A percentile compares a stretch with the other conserved stretches of the same genome.
Conservation (phyloP, 2,329 filamentous ascomycete species). For the Clarireedia sp. region DNA sequence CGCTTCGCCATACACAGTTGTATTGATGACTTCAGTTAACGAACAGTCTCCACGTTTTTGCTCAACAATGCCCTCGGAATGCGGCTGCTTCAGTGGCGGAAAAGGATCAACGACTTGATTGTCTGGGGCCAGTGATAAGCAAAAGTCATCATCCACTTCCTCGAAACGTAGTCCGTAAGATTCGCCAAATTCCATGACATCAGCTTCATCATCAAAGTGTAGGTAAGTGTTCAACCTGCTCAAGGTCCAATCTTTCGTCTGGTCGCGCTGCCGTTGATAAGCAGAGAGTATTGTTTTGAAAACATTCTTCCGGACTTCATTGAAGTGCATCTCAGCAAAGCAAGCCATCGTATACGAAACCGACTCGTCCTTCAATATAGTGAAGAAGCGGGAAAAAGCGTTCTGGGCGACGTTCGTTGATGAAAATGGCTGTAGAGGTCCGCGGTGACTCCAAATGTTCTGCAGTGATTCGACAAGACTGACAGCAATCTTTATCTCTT, state of each 20-base stretch:
- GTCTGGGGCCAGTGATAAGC: slow-evolving; percentile 25
- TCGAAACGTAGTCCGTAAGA: slow-evolving; percentile 48
- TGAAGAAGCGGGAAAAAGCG: slow-evolving; percentile 48
- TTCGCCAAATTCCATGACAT: slow-evolving; percentile 58
- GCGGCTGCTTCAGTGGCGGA: slow-evolving; percentile 45
- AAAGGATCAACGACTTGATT: slow-evolving; percentile 32
- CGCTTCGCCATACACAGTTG: slow-evolving; percentile 41
- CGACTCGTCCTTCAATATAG: slow-evolving; percentile 46
- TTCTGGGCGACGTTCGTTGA: slow-evolving; percentile 37
- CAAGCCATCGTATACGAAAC: slow-evolving; percentile 65
- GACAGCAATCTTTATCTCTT: slow-evolving; percentile 53
- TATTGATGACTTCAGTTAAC: slow-evolving; percentile 48
- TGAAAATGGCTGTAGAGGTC: slow-evolving; percentile 42
- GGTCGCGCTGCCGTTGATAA: slow-evolving; percentile 48
- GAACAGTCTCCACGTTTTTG: slow-evolving; percentile 46
- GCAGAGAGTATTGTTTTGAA: slow-evolving; percentile 47
- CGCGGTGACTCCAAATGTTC: slow-evolving; percentile 48
- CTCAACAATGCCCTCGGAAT: slow-evolving; percentile 50
- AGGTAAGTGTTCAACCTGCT: slow-evolving; percentile 47
- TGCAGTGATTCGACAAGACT: slow-evolving; percentile 53
- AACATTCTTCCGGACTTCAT: slow-evolving; percentile 50
- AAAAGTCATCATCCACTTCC: slow-evolving; percentile 31
- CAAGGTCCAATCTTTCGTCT: slow-evolving; percentile 53
- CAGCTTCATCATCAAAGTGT: slow-evolving; percentile 59
- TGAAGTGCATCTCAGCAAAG: slow-evolving; percentile 61